Conservation (phyloP, 352 stramenopile species). For the Globisporangium canariense region DNA sequence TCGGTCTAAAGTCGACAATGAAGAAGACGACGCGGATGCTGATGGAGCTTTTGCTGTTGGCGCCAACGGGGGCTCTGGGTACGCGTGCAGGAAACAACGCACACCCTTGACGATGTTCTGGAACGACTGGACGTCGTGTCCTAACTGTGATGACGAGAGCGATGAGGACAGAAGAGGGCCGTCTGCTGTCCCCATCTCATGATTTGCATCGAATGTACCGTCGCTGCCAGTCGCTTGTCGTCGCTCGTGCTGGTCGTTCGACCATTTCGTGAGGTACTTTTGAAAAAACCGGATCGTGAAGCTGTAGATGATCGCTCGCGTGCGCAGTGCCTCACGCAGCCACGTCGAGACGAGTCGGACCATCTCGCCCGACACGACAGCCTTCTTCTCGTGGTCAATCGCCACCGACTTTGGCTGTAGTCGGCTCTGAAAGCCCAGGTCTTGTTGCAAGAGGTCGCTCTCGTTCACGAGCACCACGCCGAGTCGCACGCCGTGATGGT, state of each 20-base stretch:
- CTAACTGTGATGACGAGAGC: conserved; percentile 17
- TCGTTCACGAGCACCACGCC: conserved; percentile 60
- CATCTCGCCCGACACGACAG: conserved; percentile 29
- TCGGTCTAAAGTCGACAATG: not conserved
- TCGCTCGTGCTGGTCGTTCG: conserved; percentile 30
- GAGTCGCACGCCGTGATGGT: conserved; percentile 64
- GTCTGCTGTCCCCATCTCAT: conserved; percentile 13
- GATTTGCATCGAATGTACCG: conserved; percentile 11
- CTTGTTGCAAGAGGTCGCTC: conserved; percentile 59
- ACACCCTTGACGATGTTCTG: conserved; percentile 83
- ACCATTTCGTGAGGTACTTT: conserved; percentile 61
- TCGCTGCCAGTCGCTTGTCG: conserved; percentile 11
- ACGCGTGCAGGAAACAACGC: conserved; percentile 65
- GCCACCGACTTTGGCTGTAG: conserved; percentile 5
- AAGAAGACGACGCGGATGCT: not conserved
- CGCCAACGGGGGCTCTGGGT: conserved; percentile 29
- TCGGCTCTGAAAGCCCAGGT: conserved; percentile 52
- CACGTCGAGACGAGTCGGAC: conserved; percentile 49
- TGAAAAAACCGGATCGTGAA: conserved; percentile 82
- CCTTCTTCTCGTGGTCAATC: conserved; percentile 14
- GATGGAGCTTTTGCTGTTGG: not conserved
- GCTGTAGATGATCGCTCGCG: conserved; percentile 58
- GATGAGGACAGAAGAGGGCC: conserved; percentile 3
- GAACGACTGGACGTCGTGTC: conserved; percentile 43
- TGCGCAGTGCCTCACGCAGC: conserved; percentile 52